phyloP scores from a whole-genome alignment of 2,329 filamentous ascomycete genomes.

The Clonostachys byssicola region DNA sequence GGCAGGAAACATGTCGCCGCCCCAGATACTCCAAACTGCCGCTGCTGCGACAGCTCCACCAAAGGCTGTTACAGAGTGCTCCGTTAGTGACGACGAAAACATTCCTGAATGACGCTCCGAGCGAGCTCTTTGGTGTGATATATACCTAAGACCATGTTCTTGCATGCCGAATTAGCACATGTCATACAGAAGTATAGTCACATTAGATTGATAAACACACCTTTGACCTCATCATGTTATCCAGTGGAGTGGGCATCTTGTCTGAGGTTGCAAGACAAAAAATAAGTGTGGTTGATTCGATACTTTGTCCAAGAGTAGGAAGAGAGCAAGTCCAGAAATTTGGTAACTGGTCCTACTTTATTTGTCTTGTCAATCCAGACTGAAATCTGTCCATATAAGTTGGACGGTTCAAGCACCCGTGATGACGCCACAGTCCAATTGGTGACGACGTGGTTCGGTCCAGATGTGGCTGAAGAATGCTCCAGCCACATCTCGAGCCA shows the following conservation, averaged over 20 bases:
- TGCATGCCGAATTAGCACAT: slow-evolving; percentile 5
- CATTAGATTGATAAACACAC: slow-evolving; percentile 30
- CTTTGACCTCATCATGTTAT: slow-evolving; percentile 66
- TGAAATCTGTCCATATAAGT: neutral
- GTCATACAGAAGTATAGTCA: too few relatives aligned
- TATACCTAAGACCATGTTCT: slow-evolving; percentile 70
- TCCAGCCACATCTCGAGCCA: neutral
- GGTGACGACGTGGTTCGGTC: neutral
- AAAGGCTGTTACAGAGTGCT: slow-evolving; percentile 55
- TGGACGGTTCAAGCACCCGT: neutral
- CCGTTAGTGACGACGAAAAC: too few relatives aligned
- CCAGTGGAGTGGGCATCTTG: slow-evolving; percentile 65
- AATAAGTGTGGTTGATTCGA: neutral
- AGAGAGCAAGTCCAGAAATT: neutral
- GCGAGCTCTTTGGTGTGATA: slow-evolving; percentile 5
- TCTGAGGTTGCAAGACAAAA: neutral
- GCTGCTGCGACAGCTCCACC: slow-evolving; percentile 77
- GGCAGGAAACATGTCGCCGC: slow-evolving; percentile 76
- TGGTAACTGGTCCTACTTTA: too few relatives aligned
- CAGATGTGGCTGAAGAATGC: neutral
- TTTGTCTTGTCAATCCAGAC: neutral
- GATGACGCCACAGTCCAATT: slow-evolving; percentile 3
- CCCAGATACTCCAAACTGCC: slow-evolving; percentile 82
- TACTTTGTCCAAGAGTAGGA: neutral
- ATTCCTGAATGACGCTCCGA: too few relatives aligned